These are phyloP conservation scores for Clathrus columnatus DNA, from an alignment of 768 basidiomycete species.

Conservation along the genomic window DNA sequence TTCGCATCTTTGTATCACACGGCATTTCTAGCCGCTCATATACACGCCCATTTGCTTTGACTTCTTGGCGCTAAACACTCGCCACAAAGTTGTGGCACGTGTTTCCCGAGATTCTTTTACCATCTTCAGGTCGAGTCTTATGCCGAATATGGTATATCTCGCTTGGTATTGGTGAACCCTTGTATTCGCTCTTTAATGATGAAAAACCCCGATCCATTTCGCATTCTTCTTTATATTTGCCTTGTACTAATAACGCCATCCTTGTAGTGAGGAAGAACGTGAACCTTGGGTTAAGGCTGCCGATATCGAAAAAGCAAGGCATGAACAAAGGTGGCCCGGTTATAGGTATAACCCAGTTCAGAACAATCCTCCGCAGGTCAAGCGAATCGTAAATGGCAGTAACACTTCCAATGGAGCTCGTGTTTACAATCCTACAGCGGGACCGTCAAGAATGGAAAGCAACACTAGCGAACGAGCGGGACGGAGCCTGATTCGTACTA, in stretches of 20 bases:
- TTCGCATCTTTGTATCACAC: background rate
- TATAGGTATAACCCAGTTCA: constrained; percentile 9
- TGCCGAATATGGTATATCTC: background rate
- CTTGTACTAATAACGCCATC: background rate
- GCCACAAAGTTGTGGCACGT: background rate
- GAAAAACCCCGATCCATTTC: background rate
- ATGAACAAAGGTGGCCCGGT: constrained; percentile 2
- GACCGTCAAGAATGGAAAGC: background rate
- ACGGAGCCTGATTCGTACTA: background rate
- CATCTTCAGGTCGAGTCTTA: background rate
- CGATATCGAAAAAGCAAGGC: constrained; percentile 5
- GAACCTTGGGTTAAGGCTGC: constrained; percentile 8
- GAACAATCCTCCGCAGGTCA: background rate
- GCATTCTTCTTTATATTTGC: background rate
- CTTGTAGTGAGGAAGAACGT: constrained; percentile 1
- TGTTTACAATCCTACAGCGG: background rate
- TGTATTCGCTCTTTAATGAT: background rate
- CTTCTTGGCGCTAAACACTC: background rate
- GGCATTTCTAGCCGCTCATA: background rate
- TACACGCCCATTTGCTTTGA: background rate
- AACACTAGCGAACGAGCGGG: background rate
- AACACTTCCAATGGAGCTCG: background rate
- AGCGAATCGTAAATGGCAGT: background rate
- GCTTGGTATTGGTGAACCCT: background rate
- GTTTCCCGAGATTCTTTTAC: background rate